Evolutionary conservation across 2,329 filamentous ascomycete genomes (phyloP).

Genomic region (Sporothrix globosa): DNA sequence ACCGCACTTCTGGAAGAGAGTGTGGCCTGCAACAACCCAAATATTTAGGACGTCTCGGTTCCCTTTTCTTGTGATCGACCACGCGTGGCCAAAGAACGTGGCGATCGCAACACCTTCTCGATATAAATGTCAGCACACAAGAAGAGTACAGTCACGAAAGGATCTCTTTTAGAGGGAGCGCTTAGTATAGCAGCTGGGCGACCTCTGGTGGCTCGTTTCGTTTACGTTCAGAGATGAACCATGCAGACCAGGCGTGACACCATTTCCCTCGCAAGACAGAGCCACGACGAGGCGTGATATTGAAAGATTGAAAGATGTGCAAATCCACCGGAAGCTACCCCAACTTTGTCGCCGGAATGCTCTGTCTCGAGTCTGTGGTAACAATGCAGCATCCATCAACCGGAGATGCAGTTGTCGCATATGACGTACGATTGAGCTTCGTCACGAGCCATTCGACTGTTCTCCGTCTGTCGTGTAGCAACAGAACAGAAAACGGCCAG

Average conservation of each 20-base stretch:
- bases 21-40: background rate
- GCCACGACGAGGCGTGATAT: background rate
- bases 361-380: constrained; percentile 4
- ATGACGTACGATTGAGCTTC: background rate
- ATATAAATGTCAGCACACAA: background rate
- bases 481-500: too few relatives aligned
- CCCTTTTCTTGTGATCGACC: background rate
- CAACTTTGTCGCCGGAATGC: background rate
- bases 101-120: background rate
- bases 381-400: background rate
- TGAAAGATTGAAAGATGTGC: too few relatives aligned
- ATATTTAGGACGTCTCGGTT: background rate
- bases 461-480: background rate
- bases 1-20: background rate
- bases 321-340: too few relatives aligned
- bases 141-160: constrained; percentile 1
- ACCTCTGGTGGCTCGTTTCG: background rate
- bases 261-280: background rate
- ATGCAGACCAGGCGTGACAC: constrained; percentile 8
- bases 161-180: background rate
- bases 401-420: background rate
- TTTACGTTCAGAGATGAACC: background rate
- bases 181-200: background rate
- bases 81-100: background rate
- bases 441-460: background rate